These are phyloP conservation scores for Baudoinia panamericana DNA, from an alignment of 495 filamentous ascomycete species.

Conservation along the genomic window DNA sequence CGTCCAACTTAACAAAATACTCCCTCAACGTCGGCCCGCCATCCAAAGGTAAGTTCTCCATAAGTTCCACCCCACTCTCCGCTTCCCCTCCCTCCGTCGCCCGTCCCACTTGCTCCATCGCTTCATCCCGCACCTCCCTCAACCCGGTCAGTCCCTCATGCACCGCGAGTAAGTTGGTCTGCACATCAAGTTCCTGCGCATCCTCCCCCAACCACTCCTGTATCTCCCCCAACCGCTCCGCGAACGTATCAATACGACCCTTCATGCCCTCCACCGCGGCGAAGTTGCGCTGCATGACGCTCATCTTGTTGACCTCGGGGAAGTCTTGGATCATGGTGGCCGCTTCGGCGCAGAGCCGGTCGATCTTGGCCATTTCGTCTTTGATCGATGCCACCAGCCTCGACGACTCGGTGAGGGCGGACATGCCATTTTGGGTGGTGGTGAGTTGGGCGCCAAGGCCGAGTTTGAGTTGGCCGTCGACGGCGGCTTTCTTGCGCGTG, in stretches of 20 bases:
- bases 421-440: constrained; percentile 84
- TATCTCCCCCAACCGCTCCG: constrained; percentile 56
- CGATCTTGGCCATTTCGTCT: constrained; percentile 97
- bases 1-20: constrained; percentile 78
- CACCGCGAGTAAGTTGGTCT: constrained; percentile 76
- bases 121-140: constrained; percentile 85
- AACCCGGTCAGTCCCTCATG: constrained; percentile 87
- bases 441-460: constrained; percentile 83
- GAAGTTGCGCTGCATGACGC: constrained; percentile 89
- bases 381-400: constrained; percentile 77
- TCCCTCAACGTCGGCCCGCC: constrained; percentile 57
- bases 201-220: constrained; percentile 66
- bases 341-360: constrained; percentile 89
- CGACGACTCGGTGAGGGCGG: constrained; percentile 70
- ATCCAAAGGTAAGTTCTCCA: constrained; percentile 43
- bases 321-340: constrained; percentile 96
- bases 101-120: constrained; percentile 71
- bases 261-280: constrained; percentile 85
- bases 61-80: constrained; percentile 27
- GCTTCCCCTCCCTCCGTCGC: constrained; percentile 19
- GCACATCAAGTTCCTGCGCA: constrained; percentile 71
- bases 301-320: constrained; percentile 85
- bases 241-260: constrained; percentile 72
- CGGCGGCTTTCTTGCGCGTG: constrained; percentile 77
- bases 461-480: constrained; percentile 77